Percentiles rank a stretch among this genome's conserved stretches.
These are phyloP conservation scores for Oryza meyeriana DNA, from an alignment of 176 grass and related monocot species.

Conservation along the genomic window DNA sequence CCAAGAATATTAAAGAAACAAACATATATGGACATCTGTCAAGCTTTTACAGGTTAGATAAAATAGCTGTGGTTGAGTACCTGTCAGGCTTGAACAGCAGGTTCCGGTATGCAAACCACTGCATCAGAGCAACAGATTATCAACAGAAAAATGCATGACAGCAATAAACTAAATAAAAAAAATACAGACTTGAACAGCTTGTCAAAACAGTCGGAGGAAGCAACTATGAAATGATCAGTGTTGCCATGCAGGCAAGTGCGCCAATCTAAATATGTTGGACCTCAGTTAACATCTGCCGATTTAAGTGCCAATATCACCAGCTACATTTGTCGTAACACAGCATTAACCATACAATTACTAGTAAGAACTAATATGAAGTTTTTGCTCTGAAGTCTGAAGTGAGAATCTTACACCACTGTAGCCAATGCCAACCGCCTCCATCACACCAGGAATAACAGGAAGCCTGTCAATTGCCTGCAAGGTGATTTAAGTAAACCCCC, in stretches of 20 bases:
- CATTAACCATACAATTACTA: neutral
- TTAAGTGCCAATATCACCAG: neutral
- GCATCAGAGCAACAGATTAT: slow-evolving; percentile 9
- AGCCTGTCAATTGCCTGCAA: slow-evolving; percentile 90
- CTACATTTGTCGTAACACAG: neutral
- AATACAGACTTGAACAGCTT: neutral
- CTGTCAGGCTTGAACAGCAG: slow-evolving; percentile 90
- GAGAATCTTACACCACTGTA: slow-evolving; percentile 77
- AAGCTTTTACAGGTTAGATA: neutral
- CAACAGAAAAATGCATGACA: neutral
- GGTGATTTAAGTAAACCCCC: neutral
- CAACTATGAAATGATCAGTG: neutral
- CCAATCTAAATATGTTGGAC: no score
- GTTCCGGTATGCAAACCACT: slow-evolving; percentile 89
- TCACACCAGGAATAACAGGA: slow-evolving; percentile 75
- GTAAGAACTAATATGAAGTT: neutral
- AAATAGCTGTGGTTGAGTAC: slow-evolving; percentile 27
- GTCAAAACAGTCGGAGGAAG: neutral
- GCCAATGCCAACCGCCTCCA: slow-evolving; percentile 81
- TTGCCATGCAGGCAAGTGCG: no score
- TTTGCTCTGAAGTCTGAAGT: neutral
- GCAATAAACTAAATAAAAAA: neutral
- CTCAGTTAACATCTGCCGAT: no score
- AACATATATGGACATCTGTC: neutral
- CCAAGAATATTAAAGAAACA: neutral